Conservation (phyloP, 2,329 filamentous ascomycete species). For the Phyllosticta citribraziliensis region DNA sequence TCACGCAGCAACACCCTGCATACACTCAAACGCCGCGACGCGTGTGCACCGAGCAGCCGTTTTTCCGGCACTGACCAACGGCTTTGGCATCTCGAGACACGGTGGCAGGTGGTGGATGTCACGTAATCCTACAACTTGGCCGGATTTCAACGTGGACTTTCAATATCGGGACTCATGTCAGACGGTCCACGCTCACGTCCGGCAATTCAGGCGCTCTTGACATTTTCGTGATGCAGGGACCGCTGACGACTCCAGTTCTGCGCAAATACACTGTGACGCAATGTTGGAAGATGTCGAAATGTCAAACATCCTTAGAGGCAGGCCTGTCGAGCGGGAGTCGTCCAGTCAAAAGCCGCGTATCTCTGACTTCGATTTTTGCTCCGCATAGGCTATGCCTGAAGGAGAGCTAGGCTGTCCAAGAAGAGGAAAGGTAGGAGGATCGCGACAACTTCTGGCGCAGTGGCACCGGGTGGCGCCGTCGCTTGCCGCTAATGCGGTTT, state of each 20-base stretch:
- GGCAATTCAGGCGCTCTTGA: background rate
- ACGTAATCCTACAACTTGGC: background rate
- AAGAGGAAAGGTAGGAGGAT: background rate
- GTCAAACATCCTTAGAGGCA: background rate
- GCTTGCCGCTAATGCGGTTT: background rate
- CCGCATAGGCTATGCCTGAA: background rate
- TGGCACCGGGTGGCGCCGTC: background rate
- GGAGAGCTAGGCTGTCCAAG: background rate
- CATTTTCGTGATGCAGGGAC: background rate
- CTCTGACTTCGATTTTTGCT: background rate
- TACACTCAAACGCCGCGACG: background rate
- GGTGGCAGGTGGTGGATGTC: background rate
- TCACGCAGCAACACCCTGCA: background rate
- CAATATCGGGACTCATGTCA: background rate
- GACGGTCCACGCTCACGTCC: background rate
- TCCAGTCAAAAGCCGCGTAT: background rate
- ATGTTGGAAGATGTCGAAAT: background rate
- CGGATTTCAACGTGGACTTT: background rate
- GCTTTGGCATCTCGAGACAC: background rate
- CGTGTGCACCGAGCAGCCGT: background rate
- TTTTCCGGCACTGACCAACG: background rate
- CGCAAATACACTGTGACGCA: background rate
- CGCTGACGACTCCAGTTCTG: background rate
- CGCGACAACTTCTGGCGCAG: background rate
- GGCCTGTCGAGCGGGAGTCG: background rate